phyloP scores from a whole-genome alignment of 805 yeast species.

The Ogataea pignaliae region DNA sequence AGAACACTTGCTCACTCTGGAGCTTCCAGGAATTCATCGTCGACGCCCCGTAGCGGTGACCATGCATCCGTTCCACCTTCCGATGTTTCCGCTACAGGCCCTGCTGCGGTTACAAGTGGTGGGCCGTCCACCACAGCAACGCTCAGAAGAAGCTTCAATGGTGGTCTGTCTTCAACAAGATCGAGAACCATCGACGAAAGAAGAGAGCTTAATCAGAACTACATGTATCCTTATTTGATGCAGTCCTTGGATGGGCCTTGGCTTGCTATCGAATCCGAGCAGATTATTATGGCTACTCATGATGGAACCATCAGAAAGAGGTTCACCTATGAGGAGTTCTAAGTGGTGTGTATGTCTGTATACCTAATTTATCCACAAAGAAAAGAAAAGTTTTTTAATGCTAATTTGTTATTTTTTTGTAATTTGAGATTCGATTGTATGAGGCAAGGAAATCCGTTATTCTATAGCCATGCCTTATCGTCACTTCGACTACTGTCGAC shows the following conservation, averaged over 20 bases:
- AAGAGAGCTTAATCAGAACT: constrained; percentile 65
- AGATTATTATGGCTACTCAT: constrained; percentile 43
- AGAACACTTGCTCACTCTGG: constrained; percentile 1
- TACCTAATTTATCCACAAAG: background rate
- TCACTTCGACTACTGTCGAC: too few species aligned
- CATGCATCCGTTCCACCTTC: background rate
- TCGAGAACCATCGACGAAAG: constrained; percentile 67
- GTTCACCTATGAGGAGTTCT: constrained; percentile 25
- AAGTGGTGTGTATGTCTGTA: background rate
- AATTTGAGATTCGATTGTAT: too few species aligned
- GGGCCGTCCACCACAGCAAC: too few species aligned
- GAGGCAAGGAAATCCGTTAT: too few species aligned
- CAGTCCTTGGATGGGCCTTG: constrained; percentile 81
- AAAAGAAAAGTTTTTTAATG: too few species aligned
- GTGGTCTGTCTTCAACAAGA: constrained; percentile 23
- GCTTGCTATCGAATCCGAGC: constrained; percentile 61
- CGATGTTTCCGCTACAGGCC: too few species aligned
- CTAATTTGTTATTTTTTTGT: too few species aligned
- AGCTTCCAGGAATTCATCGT: background rate
- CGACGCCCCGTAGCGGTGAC: background rate
- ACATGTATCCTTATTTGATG: constrained; percentile 71
- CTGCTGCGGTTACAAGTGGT: too few species aligned
- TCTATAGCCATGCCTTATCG: too few species aligned
- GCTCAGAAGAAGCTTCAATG: too few species aligned
- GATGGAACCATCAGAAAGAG: constrained; percentile 30